Base-by-base conservation (phyloP, 2,329 filamentous ascomycete species). In the Fusarium tanahbumbuense region DNA sequence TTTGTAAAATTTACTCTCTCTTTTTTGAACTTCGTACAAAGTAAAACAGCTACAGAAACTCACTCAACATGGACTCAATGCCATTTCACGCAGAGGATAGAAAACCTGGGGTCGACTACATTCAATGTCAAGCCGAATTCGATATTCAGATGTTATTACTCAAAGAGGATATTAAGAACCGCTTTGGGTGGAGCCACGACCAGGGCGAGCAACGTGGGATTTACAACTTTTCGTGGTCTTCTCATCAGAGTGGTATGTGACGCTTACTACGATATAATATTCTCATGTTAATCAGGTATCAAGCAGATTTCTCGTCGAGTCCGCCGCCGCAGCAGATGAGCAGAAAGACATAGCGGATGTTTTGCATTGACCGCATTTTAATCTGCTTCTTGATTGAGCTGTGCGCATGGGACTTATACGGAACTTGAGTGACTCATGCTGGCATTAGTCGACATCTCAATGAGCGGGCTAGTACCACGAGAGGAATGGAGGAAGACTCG, bases 51-150 rank as follows among this genome's bases (percentile, higher is more conserved):
- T 32, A 13, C 18, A 11, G 18, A 47, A 5, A 13, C 2, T 15
- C 12, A 0, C 5, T 16, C 32, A 40, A 22, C 1, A 56, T 56
- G 54, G 32, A 56, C 1, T 37, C 20, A 16, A 28, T 34, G 18
- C 44, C 54, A 11, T 49, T 56, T 11, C 45, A 37, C 13, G 30
- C 45, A 12, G 18, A 56, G 23, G 44, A 49, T 28, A 25, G 30
- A 18, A 56, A 56, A 37, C 54, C 54, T 23, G 54, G 54, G 11
- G 54, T 56, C 15, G 54, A 56, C 27, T 56, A 56, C 23, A 32
- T 37, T 27, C 16, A 18, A 23, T 56, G 54, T 8, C 54, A 56
- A 49, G 46, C 46, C 11, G 54, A 56, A 23, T 56, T 56, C 8
- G 22, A 56, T 12, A 10, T 56, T 11, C 54, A 56, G 15, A 49